Evolutionary conservation across 495 filamentous ascomycete genomes (phyloP), one percentile per base, ranked within the genome.

Genomic region (Aspergillus saccharolyticus): DNA sequence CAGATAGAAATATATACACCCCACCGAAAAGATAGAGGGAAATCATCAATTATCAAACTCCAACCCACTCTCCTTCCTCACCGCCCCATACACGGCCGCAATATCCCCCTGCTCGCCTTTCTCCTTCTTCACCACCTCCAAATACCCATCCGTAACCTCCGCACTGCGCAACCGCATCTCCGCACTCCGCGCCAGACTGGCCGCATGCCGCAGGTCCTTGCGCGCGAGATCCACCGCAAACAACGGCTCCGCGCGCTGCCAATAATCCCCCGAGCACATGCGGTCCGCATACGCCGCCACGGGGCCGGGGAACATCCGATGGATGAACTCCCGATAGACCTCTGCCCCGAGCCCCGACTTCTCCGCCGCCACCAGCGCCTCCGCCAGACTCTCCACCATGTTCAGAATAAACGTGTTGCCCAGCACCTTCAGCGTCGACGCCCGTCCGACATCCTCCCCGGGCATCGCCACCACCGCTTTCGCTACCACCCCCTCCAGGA

Each of bases 321-420:
- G 83, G 53, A 96, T 69, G 68, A 66, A 89, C 43, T 84, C 66
- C 67, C 89, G 83, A 54, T 94, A 69, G 33, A 85, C 82, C 1
- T 85, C 83, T 15, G 72, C 73, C 7, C 91, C 91, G 19, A 96
- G 70, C 0, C 91, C 91, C 0, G 83, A 80, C 66, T 91, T 90
- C 70, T 96, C 92, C 6, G 90, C 90, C 4, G 90, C 75, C 1
- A 85, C 81, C 59, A 89, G 79, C 3, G 83, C 85, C 74, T 96
- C 91, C 16, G 86, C 82, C 6, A 97, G 70, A 24, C 85, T 77
- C 66, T 91, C 87, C 18, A 94, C 83, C 74, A 91, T 92, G 68
- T 89, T 86, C 25, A 96, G 66, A 61, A 96, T 81, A 72, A 96
- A 91, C 8, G 86, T 89, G 67, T 97, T 97, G 25, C 91, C 92